Base-by-base conservation (phyloP, 495 filamentous ascomycete species). In the Penicillium daleae region DNA sequence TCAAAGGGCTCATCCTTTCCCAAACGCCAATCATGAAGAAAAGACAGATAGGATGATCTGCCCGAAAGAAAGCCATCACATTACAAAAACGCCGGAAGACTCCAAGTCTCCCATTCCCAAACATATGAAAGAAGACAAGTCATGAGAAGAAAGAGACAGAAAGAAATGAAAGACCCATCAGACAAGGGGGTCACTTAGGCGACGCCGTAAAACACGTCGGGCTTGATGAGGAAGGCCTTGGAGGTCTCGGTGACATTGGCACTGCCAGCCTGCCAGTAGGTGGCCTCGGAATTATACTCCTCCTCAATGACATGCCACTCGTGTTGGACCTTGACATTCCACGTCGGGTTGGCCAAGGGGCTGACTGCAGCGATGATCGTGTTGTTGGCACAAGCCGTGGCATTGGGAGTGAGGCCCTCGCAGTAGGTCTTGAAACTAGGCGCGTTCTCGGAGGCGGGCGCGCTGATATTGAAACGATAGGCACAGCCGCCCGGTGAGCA, bases 341-440 rank as follows among this genome's bases (percentile, higher is more conserved):
- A 80, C 15, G 39, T 19, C 5, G 73, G 72, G 54, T 74, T 62
- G 1, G 33, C 46, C 22, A 65, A 49, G 10, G 73, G 57, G 2
- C 48, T 59, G 52, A 80, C 63, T 5, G 59, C 64, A 0, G 78
- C 67, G 4, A 64, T 65, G 55, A 80, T 63, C 29, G 66, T 63
- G 22, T 56, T 56, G 63, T 77, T 59, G 33, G 66, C 61, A 58
- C 77, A 80, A 37, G 35, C 63, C 19, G 69, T 72, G 1, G 59
- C 50, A 29, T 75, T 58, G 31, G 33, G 49, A 12, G 67, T 64
- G n/a, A 62, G 63, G n/a, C 77, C 76, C 33, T 70, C 65, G 69
- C 78, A 81, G 59, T 69, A 67, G 31, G 78, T 78, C 55, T 71
- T 71, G 71, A 81, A 81, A 26, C 67, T 70, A n/a, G 79, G 79